These are phyloP conservation scores for Ajuga reptans DNA, from an alignment of 305 asterid species.

Conservation along the genomic window DNA sequence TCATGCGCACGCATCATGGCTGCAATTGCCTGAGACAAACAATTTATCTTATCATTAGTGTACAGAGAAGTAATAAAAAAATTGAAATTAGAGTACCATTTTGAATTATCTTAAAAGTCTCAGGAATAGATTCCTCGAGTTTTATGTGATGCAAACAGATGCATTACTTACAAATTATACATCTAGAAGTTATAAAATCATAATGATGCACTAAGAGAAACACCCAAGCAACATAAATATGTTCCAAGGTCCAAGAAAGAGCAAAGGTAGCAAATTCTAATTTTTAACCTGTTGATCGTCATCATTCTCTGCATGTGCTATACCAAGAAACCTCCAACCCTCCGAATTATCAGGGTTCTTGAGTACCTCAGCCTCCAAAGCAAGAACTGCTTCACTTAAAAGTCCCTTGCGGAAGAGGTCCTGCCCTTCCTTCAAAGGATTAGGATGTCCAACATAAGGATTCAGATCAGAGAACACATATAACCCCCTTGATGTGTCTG, in stretches of 20 bases:
- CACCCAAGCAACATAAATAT: conserved; percentile 3
- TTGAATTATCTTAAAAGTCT: conserved; percentile 1
- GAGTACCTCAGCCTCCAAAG: conserved; percentile 97
- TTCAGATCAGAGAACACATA: conserved; percentile 92
- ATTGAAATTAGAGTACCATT: neutral
- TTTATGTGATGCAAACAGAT: conserved; percentile 6
- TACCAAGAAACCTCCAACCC: conserved; percentile 99
- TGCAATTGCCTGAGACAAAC: conserved; percentile 84
- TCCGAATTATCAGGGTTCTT: conserved; percentile 95
- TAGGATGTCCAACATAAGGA: conserved; percentile 97
- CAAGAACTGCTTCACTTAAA: conserved; percentile 99
- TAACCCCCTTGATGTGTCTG: conserved; percentile 62
- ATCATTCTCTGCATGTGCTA: conserved; percentile 97
- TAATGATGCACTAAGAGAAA: neutral
- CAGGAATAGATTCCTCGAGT: neutral
- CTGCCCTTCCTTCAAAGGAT: conserved; percentile 97
- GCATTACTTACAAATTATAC: neutral
- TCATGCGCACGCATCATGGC: conserved; percentile 99
- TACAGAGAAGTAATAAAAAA: neutral
- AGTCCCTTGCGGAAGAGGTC: conserved; percentile 98
- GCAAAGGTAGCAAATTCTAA: conserved; percentile 4
- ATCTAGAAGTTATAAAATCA: neutral
- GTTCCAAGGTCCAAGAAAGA: neutral
- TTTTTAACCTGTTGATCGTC: conserved; percentile 86
- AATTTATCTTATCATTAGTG: neutral